A percentile compares a stretch with the other conserved stretches of the same genome.
These are phyloP conservation scores for Sugiyamaella japonica DNA, from an alignment of 1,139 yeast species.

Conservation along the genomic window DNA sequence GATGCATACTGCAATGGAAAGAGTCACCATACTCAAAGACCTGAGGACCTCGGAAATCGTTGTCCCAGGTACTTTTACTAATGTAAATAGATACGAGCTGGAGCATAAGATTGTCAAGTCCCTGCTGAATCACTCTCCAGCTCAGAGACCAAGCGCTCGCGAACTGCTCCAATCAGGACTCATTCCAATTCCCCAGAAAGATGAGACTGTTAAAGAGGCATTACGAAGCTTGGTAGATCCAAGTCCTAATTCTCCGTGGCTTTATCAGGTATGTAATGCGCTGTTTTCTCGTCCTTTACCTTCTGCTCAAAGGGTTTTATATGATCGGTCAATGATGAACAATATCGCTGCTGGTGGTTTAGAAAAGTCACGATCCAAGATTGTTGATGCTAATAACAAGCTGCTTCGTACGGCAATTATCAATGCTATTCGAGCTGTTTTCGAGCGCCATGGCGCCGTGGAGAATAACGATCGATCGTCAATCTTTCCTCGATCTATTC, in stretches of 20 bases:
- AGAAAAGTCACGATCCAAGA: constrained; percentile 16
- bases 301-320: constrained; percentile 77
- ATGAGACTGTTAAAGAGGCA: constrained; percentile 85
- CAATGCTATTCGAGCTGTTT: constrained; percentile 57
- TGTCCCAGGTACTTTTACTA: constrained; percentile 67
- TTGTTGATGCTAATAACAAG: constrained; percentile 34
- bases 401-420: constrained; percentile 46
- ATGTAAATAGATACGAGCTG: constrained; percentile 46
- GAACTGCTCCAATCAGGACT: constrained; percentile 75
- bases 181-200: constrained; percentile 86
- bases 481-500: constrained; percentile 78
- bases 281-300: constrained; percentile 81
- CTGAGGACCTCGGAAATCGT: constrained; percentile 58
- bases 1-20: constrained; percentile 87
- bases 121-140: constrained; percentile 76
- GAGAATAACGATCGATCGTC: constrained; percentile 60
- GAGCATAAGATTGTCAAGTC: constrained; percentile 67
- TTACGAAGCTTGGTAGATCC: constrained; percentile 73
- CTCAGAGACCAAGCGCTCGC: constrained; percentile 73
- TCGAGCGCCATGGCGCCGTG: constrained; percentile 82
- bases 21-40: constrained; percentile 66
- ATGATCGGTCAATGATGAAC: constrained; percentile 50
- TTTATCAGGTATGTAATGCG: constrained; percentile 83
- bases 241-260: constrained; percentile 86
- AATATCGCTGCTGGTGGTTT: constrained; percentile 11